Conservation (phyloP, 768 basidiomycete genomes). For the Trametes punicea region DNA sequence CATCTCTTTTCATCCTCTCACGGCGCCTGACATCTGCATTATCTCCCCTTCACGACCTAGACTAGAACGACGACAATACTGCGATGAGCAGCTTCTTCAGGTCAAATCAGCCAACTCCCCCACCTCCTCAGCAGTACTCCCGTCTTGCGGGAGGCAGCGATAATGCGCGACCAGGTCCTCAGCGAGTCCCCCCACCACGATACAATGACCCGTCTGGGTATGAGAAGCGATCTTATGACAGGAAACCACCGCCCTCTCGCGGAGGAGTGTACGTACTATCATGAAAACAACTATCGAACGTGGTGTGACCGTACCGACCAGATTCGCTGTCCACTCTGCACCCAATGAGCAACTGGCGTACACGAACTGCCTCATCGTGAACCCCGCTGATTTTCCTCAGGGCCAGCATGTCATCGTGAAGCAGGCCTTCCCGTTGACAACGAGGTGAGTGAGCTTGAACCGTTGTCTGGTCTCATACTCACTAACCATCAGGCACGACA, state of each 20-base stretch:
- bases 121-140: constrained; percentile 41
- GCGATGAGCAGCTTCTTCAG: constrained; percentile 25
- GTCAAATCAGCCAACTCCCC: constrained; percentile 18
- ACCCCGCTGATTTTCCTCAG: constrained; percentile 70
- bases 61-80: not conserved
- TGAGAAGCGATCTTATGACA: constrained; percentile 29
- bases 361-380: constrained; percentile 77
- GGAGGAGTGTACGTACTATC: constrained; percentile 21
- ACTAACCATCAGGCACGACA: constrained; percentile 59
- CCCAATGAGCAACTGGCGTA: constrained; percentile 53
- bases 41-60: not conserved
- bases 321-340: constrained; percentile 25
- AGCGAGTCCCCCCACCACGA: constrained; percentile 26
- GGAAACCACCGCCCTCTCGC: constrained; percentile 17
- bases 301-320: not conserved
- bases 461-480: not conserved
- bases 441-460: constrained; percentile 46
- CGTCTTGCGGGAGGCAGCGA: constrained; percentile 38
- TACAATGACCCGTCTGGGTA: constrained; percentile 30
- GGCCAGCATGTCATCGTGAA: constrained; percentile 79
- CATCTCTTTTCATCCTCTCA: too few species aligned
- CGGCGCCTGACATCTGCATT: not conserved
- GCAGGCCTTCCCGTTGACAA: constrained; percentile 65
- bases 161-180: constrained; percentile 11
- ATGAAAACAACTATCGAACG: not conserved